Conservation (phyloP, 768 basidiomycete genomes). For the Mycena capillaripes region DNA sequence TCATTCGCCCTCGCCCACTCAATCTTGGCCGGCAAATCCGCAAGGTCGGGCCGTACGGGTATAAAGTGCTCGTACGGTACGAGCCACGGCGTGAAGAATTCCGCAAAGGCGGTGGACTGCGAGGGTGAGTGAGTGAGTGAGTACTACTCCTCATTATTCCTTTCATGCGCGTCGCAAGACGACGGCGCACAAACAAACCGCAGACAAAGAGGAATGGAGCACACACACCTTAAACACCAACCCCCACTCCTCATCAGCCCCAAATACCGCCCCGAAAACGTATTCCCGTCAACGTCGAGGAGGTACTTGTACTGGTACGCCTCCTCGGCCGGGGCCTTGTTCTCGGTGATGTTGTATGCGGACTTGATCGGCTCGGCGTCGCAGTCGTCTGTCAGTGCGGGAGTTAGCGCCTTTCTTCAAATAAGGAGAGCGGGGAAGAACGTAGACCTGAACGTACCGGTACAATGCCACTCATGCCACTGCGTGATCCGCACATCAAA, state of each 20-base stretch:
- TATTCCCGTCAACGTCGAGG: slow-evolving; percentile 10
- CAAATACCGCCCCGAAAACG: slow-evolving; percentile 16
- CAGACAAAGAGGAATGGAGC: too few species aligned
- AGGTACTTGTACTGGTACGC: slow-evolving; percentile 16
- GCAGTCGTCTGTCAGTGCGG: not conserved
- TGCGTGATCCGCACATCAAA: slow-evolving; percentile 32
- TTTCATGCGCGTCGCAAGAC: too few species aligned
- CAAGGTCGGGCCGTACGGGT: slow-evolving; percentile 21
- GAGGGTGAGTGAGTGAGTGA: not conserved
- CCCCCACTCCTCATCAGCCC: slow-evolving; percentile 13
- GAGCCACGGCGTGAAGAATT: slow-evolving; percentile 34
- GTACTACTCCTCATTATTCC: too few species aligned
- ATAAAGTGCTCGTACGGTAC: slow-evolving; percentile 31
- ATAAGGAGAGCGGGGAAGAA: not conserved
- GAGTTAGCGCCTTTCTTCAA: too few species aligned
- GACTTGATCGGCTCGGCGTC: not conserved
- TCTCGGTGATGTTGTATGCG: slow-evolving; percentile 12
- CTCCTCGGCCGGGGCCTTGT: not conserved
- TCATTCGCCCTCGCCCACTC: slow-evolving; percentile 28
- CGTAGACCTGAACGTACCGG: not conserved
- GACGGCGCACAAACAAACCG: too few species aligned
- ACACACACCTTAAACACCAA: slow-evolving; percentile 28
- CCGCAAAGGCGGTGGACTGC: slow-evolving; percentile 28
- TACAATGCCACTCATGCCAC: slow-evolving; percentile 34
- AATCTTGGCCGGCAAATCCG: slow-evolving; percentile 23